Percentiles rank a stretch among this genome's conserved stretches.
Conservation (phyloP, 2,329 filamentous ascomycete genomes). For the Pyrenophora graminea region DNA sequence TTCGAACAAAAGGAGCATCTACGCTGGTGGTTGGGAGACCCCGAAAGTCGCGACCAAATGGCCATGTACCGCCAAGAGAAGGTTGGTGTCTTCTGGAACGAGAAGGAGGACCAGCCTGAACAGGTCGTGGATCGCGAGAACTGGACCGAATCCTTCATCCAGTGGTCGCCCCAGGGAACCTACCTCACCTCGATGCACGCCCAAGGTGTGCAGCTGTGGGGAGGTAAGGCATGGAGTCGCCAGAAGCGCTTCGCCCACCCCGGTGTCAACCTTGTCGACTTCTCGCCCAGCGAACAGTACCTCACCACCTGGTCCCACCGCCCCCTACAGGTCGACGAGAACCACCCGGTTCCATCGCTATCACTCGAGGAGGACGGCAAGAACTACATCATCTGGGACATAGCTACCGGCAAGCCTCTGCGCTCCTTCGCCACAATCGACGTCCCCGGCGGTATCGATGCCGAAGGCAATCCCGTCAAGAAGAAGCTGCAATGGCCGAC, state of each 20-base stretch:
- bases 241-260: slow-evolving; percentile 94
- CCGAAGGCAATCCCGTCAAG: slow-evolving; percentile 70
- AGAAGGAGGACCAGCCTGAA: slow-evolving; percentile 89
- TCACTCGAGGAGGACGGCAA: slow-evolving; percentile 90
- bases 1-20: slow-evolving; percentile 94
- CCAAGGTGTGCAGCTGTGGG: slow-evolving; percentile 97
- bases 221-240: slow-evolving; percentile 83
- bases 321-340: slow-evolving; percentile 89
- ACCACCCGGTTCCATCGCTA: slow-evolving; percentile 76
- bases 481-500: slow-evolving; percentile 97
- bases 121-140: slow-evolving; percentile 86
- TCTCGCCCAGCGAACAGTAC: slow-evolving; percentile 91
- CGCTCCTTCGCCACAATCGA: slow-evolving; percentile 94
- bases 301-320: slow-evolving; percentile 95
- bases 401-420: slow-evolving; percentile 84
- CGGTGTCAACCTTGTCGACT: slow-evolving; percentile 93
- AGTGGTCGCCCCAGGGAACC: slow-evolving; percentile 95
- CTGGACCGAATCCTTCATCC: slow-evolving; percentile 98
- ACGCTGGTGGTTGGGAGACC: slow-evolving; percentile 88
- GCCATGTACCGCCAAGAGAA: slow-evolving; percentile 90
- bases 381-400: slow-evolving; percentile 99
- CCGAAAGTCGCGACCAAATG: slow-evolving; percentile 90
- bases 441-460: slow-evolving; percentile 65
- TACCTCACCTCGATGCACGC: slow-evolving; percentile 93
- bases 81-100: slow-evolving; percentile 97